Evolutionary conservation across 2,329 filamentous ascomycete genomes (phyloP), one percentile per base, ranked within the genome.

Genomic region (Chaetothyriales sp.): DNA sequence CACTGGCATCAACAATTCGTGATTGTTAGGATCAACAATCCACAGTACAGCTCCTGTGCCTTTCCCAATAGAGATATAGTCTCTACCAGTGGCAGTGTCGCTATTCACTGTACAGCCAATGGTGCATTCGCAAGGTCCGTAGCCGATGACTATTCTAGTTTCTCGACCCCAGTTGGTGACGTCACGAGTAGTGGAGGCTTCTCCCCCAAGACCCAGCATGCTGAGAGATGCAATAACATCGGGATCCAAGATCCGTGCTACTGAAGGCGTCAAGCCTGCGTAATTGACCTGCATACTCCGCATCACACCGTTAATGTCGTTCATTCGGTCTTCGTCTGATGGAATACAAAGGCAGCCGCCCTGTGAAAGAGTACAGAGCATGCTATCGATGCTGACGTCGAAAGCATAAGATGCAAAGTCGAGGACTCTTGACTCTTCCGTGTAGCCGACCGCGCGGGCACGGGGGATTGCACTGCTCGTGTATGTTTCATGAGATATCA

Each of bases 231-330:
- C 71, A 1, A 77, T 67, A 10, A 65, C 66, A 37, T 66, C 63
- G 0, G 71, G 72, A 7, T 68, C 64, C 1, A 77, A 53, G 0
- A 72, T 67, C 18, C 69, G 67, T 0, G 78, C 77, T n/a, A 84
- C 70, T 0, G 78, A 71, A 1, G 80, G 77, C 0, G 81, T 83
- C 56, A 81, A 71, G 58, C 77, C 73, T 2, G 72, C 73, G 69
- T 72, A 74, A 47, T 71, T 77, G 28, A 73, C 74, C 15, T 72
- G 64, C 69, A 77, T 75, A 0, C 70, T 64, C 5, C 69, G 68
- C 28, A 82, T 75, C 0, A 70, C 72, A 1, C 70, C 73, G 1
- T 69, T 65, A 2, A 81, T 59, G 52, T 71, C 67, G 53, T 72
- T 72, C 59, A 71, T 65, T 1, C 71, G 65, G 18, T 71, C 65